A percentile compares a stretch with the other conserved stretches of the same genome.
Evolutionary conservation across 2,329 filamentous ascomycete species (phyloP).

Genomic region (Teratosphaeria nubilosa): DNA sequence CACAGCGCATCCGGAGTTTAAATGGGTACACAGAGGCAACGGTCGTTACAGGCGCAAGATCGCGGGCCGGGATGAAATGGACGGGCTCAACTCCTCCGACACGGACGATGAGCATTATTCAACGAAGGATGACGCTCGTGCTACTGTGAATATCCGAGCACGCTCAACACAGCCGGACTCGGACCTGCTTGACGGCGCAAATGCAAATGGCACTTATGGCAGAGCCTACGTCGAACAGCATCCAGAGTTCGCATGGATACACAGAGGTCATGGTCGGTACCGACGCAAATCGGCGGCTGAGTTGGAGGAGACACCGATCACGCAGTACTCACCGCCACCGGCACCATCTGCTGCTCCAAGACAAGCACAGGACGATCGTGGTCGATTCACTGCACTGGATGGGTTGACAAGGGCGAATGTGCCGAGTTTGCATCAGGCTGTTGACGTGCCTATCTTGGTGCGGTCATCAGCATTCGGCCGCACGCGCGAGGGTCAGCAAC

Average conservation of each 20-base stretch:
- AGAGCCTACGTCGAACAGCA: slow-evolving; percentile 19
- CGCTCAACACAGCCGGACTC: not conserved
- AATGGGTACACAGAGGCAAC: slow-evolving; percentile 25
- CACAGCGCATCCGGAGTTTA: slow-evolving; percentile 19
- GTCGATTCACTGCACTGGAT: not conserved
- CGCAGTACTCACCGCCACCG: not conserved
- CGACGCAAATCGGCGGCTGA: slow-evolving; percentile 5
- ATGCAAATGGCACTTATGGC: slow-evolving; percentile 6
- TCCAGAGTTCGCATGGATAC: slow-evolving; percentile 21
- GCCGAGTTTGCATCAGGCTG: not conserved
- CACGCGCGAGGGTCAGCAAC: not conserved
- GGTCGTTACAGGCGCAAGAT: slow-evolving; percentile 19
- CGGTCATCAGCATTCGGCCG: not conserved
- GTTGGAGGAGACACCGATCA: not conserved
- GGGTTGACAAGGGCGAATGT: not conserved
- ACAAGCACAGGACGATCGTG: not conserved
- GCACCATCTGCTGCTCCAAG: not conserved
- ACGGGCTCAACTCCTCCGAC: not conserved
- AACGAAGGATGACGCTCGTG: slow-evolving; percentile 17
- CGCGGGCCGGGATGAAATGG: slow-evolving; percentile 3
- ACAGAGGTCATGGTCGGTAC: slow-evolving; percentile 25
- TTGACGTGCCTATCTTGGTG: not conserved
- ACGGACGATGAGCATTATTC: slow-evolving; percentile 3
- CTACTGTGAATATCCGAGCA: slow-evolving; percentile 15
- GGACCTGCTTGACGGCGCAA: not conserved